Conservation (phyloP, 176 grass and related monocot genomes). For the Hordeum marinum region DNA sequence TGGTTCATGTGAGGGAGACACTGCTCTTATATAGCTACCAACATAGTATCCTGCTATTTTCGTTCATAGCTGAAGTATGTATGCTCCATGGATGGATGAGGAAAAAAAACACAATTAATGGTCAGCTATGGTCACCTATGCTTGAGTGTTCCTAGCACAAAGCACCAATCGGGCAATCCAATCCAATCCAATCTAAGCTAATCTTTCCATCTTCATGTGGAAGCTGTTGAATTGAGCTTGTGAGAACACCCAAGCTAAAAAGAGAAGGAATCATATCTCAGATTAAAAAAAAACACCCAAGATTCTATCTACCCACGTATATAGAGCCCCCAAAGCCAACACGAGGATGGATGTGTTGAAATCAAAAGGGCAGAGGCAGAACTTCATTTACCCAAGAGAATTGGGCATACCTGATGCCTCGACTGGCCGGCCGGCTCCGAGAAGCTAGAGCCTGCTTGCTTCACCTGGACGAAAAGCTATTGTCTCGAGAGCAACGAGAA, state of each 20-base stretch:
- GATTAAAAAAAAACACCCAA: not conserved
- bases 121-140: not conserved
- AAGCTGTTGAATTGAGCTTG: no score
- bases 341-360: not conserved
- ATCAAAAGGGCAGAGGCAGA: not conserved
- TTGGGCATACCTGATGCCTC: not conserved
- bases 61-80: not conserved
- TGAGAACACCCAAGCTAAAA: no score
- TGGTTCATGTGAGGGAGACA: not conserved
- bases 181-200: no score
- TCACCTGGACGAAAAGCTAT: not conserved
- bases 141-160: not conserved
- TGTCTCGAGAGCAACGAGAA: not conserved
- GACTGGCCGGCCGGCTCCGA: not conserved
- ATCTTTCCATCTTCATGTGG: no score
- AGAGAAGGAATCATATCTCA: not conserved
- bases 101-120: not conserved
- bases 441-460: not conserved
- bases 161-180: not conserved
- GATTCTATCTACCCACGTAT: no score
- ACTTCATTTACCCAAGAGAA: not conserved
- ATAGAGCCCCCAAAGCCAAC: no score
- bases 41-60: not conserved
- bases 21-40: not conserved
- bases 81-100: not conserved